Evolutionary conservation across 2,329 filamentous ascomycete genomes (phyloP).

Genomic region (Neophaeococcomyces aloes): DNA sequence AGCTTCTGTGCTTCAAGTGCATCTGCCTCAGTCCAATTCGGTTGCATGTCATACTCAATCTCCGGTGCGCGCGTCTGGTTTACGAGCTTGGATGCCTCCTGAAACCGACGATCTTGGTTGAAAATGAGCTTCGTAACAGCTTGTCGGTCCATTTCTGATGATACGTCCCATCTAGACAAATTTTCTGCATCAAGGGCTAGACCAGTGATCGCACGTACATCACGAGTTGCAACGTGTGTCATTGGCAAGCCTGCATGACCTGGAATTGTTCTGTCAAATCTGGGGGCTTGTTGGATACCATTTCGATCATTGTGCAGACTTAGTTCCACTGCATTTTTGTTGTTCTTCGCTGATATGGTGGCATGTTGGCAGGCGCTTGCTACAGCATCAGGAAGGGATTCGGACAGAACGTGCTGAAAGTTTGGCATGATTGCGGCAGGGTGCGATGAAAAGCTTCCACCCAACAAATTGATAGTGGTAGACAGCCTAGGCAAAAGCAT

Average conservation of each 20-base stretch:
- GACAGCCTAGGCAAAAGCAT: conserved; percentile 1
- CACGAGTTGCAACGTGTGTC: conserved; percentile 55
- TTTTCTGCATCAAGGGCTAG: conserved; percentile 39
- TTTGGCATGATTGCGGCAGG: background rate
- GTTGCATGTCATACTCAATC: conserved; percentile 64
- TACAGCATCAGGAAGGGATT: conserved; percentile 48
- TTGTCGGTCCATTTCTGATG: conserved; percentile 73
- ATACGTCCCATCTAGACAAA: conserved; percentile 58
- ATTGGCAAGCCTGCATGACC: conserved; percentile 3
- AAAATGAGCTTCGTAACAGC: conserved; percentile 79
- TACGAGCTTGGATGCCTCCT: conserved; percentile 75
- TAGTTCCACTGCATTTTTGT: background rate
- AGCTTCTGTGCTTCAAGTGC: conserved; percentile 88
- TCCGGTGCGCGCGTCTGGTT: conserved; percentile 72
- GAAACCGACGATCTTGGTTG: conserved; percentile 77
- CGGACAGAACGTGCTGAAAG: too few species aligned
- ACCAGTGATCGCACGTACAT: conserved; percentile 65
- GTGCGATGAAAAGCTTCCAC: conserved; percentile 26
- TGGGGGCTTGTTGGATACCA: too few species aligned
- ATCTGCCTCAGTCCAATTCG: conserved; percentile 73
- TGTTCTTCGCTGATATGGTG: conserved; percentile 77
- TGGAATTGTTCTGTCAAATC: background rate
- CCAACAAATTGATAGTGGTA: background rate
- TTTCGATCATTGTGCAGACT: too few species aligned
- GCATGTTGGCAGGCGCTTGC: conserved; percentile 60